Percentiles rank a stretch among this genome's conserved stretches.
These are phyloP conservation scores for Colletotrichum theobromicola DNA, from an alignment of 2,329 filamentous ascomycete species.

Conservation along the genomic window DNA sequence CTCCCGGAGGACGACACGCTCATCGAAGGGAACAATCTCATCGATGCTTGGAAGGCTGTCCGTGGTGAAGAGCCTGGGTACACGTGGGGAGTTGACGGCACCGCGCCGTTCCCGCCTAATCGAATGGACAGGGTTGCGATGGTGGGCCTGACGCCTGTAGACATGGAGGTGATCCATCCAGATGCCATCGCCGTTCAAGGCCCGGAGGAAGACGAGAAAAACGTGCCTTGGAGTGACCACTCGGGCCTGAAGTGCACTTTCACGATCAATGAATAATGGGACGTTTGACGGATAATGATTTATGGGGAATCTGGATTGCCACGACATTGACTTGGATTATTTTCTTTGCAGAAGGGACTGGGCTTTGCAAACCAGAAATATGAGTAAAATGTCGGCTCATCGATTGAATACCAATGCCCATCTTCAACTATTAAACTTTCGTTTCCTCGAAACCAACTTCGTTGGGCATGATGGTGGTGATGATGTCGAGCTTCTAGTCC, in stretches of 20 bases:
- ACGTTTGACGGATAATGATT: accelerated
- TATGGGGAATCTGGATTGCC: accelerated
- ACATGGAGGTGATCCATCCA: conserved; percentile 27
- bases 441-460: accelerated
- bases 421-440: accelerated
- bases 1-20: conserved; percentile 36
- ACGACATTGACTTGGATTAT: not conserved
- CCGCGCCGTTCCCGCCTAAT: conserved; percentile 32
- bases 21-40: conserved; percentile 33
- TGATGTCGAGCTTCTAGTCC: too few species aligned
- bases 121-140: conserved; percentile 42
- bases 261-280: not conserved
- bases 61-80: conserved; percentile 33
- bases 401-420: accelerated
- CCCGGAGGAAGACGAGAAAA: not conserved
- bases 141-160: conserved; percentile 27
- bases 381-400: not conserved
- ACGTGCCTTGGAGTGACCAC: conserved; percentile 8
- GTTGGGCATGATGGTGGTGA: not conserved
- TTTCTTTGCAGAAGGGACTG: not conserved
- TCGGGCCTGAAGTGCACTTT: conserved; percentile 4
- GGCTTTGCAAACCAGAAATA: accelerated
- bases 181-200: not conserved
- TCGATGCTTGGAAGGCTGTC: conserved; percentile 38
- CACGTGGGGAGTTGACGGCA: conserved; percentile 42